Evolutionary conservation across 306 rosid species (phyloP), one percentile per base, ranked within the genome.

Genomic region (Prunus kanzakura): DNA sequence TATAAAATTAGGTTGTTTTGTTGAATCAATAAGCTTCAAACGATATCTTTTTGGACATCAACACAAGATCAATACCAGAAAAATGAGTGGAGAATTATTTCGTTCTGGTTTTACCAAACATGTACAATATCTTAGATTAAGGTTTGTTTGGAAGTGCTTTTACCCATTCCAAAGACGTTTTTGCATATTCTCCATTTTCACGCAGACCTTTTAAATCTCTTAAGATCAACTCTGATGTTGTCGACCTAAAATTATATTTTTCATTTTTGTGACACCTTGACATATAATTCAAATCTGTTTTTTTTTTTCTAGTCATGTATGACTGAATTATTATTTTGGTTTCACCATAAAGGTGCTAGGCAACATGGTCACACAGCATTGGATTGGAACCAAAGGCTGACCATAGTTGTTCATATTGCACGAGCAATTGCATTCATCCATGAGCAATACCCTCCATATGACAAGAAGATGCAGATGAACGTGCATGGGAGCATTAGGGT

Each of bases 351-450:
- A 80, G 83, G 83, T 49, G 38, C 75, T 30, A 60, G 83, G 71
- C 23, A 67, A 49, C 57, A 68, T 47, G 79, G 83, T 35, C 79
- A 74, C 76, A 74, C 83, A 0, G 71, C 71, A 29, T 55, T 80
- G 64, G 66, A 49, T 11, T 80, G 83, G 83, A 67, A 74, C 38
- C 83, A 80, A 73, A 74, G 83, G 71, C 83, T 80, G 32, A 41
- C 52, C 67, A 74, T 80, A 67, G 38, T 80, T 15, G 2, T 50
- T 11, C 66, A 80, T 50, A 60, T 80, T 12, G 66, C 75, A 4
- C 43, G 6, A 68, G 79, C 83, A 58, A 74, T 80, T 12, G 9
- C 64, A 4, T 74, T 58, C 65, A 69, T 74, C 57, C 83, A 74
- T 51, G 41, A 12, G 51, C 79, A 57, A 20, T n/a, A 29, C 27